A percentile compares a stretch with the other conserved stretches of the same genome.
Conservation (phyloP, 2,329 filamentous ascomycete species). For the Stagonosporopsis vannaccii region DNA sequence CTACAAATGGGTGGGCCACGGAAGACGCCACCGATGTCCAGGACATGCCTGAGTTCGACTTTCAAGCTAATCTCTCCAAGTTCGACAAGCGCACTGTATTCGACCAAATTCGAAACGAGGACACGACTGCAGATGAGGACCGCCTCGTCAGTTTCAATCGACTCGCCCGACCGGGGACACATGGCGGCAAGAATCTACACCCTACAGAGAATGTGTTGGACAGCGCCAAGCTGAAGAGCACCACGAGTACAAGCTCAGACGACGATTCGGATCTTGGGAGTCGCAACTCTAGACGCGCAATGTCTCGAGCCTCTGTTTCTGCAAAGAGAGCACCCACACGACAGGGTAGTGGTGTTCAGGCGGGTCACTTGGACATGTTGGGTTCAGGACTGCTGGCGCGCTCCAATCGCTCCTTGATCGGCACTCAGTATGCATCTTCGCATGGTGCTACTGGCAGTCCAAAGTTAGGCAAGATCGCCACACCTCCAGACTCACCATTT, state of each 20-base stretch:
- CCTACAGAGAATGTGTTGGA: constrained; percentile 92
- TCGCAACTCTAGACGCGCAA: constrained; percentile 48
- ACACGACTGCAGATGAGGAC: constrained; percentile 86
- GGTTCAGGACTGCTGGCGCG: constrained; percentile 43
- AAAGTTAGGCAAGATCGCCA: constrained; percentile 41
- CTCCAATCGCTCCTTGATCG: constrained; percentile 41
- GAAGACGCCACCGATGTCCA: constrained; percentile 95
- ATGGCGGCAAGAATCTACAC: constrained; percentile 84
- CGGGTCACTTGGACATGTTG: constrained; percentile 42
- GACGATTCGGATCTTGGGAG: constrained; percentile 51
- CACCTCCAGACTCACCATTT: constrained; percentile 49
- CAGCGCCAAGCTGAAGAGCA: constrained; percentile 47
- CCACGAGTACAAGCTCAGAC: constrained; percentile 44
- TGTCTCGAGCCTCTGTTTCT: constrained; percentile 51
- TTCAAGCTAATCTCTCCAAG: constrained; percentile 85
- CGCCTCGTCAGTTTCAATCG: constrained; percentile 92
- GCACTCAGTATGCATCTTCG: constrained; percentile 46
- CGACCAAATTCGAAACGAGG: constrained; percentile 87
- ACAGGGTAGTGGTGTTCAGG: constrained; percentile 52
- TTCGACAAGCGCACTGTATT: constrained; percentile 95
- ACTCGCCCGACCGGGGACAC: constrained; percentile 58
- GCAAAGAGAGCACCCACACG: constrained; percentile 48
- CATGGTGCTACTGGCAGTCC: constrained; percentile 46
- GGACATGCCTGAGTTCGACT: constrained; percentile 94
- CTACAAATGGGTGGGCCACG: constrained; percentile 88